phyloP scores from a whole-genome alignment of 1,284 basidiomycete genomes.

The Flammula alnicola region DNA sequence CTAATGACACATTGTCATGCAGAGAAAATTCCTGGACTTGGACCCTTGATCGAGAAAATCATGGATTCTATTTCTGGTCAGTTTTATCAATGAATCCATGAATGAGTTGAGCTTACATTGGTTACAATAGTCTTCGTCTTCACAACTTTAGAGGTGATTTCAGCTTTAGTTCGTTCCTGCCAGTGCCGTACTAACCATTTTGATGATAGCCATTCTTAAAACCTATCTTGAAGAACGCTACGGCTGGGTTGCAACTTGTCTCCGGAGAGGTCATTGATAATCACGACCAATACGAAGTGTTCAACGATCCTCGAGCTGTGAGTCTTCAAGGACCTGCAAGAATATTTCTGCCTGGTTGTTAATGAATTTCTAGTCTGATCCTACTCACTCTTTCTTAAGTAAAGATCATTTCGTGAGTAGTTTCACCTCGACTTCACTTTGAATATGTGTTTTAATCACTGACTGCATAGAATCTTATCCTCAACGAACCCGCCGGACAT shows the following conservation, averaged over 20 bases:
- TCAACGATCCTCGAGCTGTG: constrained; percentile 78
- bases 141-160: constrained; percentile 70
- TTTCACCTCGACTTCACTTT: constrained; percentile 7
- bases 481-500: constrained; percentile 82
- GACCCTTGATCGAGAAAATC: constrained; percentile 81
- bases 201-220: constrained; percentile 72
- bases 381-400: constrained; percentile 83
- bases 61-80: constrained; percentile 74
- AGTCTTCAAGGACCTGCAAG: constrained; percentile 28
- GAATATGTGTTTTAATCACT: not conserved
- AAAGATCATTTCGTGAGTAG: constrained; percentile 82
- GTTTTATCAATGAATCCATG: constrained; percentile 16
- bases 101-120: not conserved
- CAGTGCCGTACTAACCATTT: too few species aligned
- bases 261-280: constrained; percentile 81
- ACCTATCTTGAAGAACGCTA: constrained; percentile 72
- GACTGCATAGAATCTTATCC: constrained; percentile 51
- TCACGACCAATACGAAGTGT: constrained; percentile 84
- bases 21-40: constrained; percentile 76
- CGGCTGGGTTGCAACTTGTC: constrained; percentile 58
- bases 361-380: constrained; percentile 63
- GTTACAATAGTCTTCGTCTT: constrained; percentile 70
- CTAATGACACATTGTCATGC: not conserved
- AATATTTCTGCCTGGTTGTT: not conserved
- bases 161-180: not conserved